These are phyloP conservation scores for Echinochloa phyllopogon DNA, from an alignment of 176 grass and related monocot genomes.

Conservation along the genomic window DNA sequence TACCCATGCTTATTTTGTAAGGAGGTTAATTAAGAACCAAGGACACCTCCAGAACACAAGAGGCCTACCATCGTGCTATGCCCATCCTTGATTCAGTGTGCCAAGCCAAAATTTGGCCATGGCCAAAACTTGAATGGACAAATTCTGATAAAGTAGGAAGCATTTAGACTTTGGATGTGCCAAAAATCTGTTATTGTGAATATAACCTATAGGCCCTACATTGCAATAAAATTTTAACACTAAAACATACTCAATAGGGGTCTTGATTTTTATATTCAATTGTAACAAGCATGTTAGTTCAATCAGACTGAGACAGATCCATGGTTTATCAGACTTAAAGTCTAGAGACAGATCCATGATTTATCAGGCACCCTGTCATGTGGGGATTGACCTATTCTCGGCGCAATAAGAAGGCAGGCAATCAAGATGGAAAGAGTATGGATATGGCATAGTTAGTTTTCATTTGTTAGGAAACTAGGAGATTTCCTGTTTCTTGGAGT, in stretches of 20 bases:
- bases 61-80: not conserved
- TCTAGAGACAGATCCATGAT: too few relatives aligned
- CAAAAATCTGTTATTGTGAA: not conserved
- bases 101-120: conserved; percentile 10
- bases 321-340: not conserved
- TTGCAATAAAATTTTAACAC: not conserved
- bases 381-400: too few relatives aligned
- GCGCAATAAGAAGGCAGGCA: too few relatives aligned
- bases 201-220: not conserved
- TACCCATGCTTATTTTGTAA: not conserved
- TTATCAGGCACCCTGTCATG: too few relatives aligned
- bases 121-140: not conserved
- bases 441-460: too few relatives aligned
- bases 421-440: too few relatives aligned
- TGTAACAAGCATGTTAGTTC: not conserved
- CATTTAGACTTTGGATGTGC: not conserved
- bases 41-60: not conserved
- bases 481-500: too few relatives aligned
- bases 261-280: not conserved
- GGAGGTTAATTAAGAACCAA: not conserved
- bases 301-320: not conserved
- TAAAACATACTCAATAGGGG: not conserved
- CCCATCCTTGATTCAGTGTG: not conserved
- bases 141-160: not conserved
- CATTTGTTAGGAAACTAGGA: too few relatives aligned